Evolutionary conservation across 805 yeast genomes (phyloP).

Genomic region (Ogataea methanolica): DNA sequence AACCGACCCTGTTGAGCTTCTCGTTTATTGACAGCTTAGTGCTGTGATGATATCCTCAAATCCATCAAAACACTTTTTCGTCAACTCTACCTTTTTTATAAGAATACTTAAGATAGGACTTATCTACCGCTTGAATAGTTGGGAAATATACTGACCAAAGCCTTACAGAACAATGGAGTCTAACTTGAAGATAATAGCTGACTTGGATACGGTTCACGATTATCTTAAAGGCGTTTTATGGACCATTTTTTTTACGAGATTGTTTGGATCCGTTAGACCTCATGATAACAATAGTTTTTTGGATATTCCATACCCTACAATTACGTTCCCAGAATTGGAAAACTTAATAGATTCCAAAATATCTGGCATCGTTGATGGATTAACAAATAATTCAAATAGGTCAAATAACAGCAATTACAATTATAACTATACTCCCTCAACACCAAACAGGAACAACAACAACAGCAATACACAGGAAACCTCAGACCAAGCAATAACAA

Average conservation of each 20-base stretch:
- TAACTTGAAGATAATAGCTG: conserved; percentile 43
- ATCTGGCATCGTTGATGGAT: conserved; percentile 25
- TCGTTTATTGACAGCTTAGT: too few species aligned
- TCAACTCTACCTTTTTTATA: not conserved
- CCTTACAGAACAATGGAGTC: conserved; percentile 38
- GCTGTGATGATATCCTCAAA: too few species aligned
- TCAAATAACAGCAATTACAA: not conserved
- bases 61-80: not conserved
- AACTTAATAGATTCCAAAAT: conserved; percentile 33
- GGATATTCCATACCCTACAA: conserved; percentile 55
- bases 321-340: conserved; percentile 45
- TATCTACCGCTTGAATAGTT: not conserved
- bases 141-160: not conserved
- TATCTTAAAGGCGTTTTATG: conserved; percentile 58
- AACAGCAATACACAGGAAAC: conserved; percentile 11
- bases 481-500: not conserved
- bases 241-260: conserved; percentile 62
- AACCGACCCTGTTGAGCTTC: too few species aligned
- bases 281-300: conserved; percentile 44
- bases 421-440: conserved; percentile 4
- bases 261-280: conserved; percentile 63
- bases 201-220: conserved; percentile 49
- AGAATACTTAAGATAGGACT: not conserved
- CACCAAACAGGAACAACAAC: conserved; percentile 7
- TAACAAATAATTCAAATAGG: conserved; percentile 5